Evolutionary conservation across 1,284 basidiomycete genomes (phyloP), one percentile per base, ranked within the genome.

Genomic region (Fomitopsis pinicola): DNA sequence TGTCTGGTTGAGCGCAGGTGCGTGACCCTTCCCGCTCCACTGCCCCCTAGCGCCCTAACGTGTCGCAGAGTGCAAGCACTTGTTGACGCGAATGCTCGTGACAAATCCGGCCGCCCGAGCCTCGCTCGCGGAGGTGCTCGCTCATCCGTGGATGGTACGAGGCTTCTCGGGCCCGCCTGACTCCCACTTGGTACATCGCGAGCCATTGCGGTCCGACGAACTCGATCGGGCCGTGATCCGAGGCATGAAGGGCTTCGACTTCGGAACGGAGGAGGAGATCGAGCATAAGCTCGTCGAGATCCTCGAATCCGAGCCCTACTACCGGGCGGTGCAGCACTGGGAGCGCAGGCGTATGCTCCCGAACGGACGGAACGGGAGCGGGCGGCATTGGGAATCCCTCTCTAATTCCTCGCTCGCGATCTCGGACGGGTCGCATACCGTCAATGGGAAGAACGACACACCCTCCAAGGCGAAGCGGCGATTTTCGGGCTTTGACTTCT

Each of bases 201-300:
- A 94, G 68, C 96, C 97, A 2, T 83, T 98, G 4, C 88, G 94
- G 14, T 77, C 89, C 0, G 91, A 93, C 62, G 94, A 97, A 64
- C 81, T 99, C 46, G 95, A 98, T 72, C 83, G 82, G 35, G 84
- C 88, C 48, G 93, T 99, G 54, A 86, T 99, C 73, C 84, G 85
- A 59, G 89, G 91, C 59, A 98, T 99, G 97, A 88, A 90, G 52
- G 97, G 97, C 1, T 98, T 99, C 76, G 96, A 98, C 70, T 98
- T 99, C 68, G 97, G 97, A 6, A 81, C 90, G 0, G 88, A 92
- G 40, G 89, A 93, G 10, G 89, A 96, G 26, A 95, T 98, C 62
- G 88, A 94, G 71, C 79, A 81, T 42, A 88, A 83, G 69, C 82
- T 98, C 4, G 71, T 84, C 36, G 82, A 86, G 3, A 83, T 98